phyloP scores from a whole-genome alignment of 2,329 filamentous ascomycete species.

The Fusarium sp. region DNA sequence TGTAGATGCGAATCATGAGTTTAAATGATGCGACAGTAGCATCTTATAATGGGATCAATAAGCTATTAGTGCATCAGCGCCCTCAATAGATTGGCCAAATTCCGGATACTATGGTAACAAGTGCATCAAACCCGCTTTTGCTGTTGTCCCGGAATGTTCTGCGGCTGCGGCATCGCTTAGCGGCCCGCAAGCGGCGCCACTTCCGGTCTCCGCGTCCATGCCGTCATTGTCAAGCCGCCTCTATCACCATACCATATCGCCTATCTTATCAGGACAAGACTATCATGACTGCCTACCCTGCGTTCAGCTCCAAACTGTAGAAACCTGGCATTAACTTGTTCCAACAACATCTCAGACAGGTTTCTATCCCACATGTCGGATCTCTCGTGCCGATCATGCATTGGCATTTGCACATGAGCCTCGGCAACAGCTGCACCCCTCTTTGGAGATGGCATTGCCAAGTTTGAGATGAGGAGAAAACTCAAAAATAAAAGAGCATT shows the following conservation, averaged over 20 bases:
- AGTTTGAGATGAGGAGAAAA: background rate
- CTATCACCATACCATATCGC: too few relatives aligned
- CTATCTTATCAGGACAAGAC: background rate
- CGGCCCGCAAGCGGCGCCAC: background rate
- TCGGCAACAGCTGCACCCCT: slow-evolving; percentile 14
- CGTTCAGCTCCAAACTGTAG: rapidly evolving
- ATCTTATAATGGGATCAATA: too few relatives aligned
- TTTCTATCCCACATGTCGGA: background rate
- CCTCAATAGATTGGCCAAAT: background rate
- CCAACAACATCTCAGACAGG: background rate
- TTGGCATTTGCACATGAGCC: slow-evolving; percentile 27
- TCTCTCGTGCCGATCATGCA: slow-evolving; percentile 14
- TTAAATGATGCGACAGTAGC: rapidly evolving
- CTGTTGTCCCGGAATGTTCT: background rate
- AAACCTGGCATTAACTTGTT: background rate
- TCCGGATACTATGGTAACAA: too few relatives aligned
- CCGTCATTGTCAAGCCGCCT: background rate
- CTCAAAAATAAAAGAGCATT: background rate
- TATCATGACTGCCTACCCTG: background rate
- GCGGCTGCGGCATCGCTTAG: background rate
- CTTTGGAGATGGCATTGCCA: background rate
- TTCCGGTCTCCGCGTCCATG: background rate
- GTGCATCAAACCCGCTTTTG: background rate
- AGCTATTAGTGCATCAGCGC: too few relatives aligned
- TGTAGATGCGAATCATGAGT: background rate